Base-by-base conservation (phyloP, 1,284 basidiomycete species). In the Ganoderma boninense region DNA sequence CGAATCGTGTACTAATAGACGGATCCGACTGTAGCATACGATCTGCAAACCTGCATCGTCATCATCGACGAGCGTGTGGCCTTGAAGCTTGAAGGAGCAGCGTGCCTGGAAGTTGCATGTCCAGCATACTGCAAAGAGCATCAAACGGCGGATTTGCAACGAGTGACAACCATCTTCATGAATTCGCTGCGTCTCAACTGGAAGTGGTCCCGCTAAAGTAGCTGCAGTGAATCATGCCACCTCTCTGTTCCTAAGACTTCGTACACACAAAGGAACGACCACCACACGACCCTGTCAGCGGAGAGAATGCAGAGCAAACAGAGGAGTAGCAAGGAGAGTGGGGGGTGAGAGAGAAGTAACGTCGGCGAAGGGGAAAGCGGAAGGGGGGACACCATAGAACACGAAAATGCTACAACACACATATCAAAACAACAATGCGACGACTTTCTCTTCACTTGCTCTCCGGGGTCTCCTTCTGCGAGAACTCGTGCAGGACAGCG, bases 401-500 rank as follows among this genome's bases (percentile, higher is more conserved):
- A 64, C 60, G n/a, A 23, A 42, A 70, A 64, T 65, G 57, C 67
- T 71, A 67, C 68, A 71, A 72, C 72, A 74, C 72, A 74, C 68
- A 67, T 71, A 73, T 70, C 73, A 71, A 70, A 74, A 72, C 66
- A 70, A 76, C 69, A 76, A 66, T 66, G 73, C 74, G 69, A 71
- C 65, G 64, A 64, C 59, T 52, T 62, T 59, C 38, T 57, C 65
- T 70, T 56, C 74, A 77, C 77, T 80, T 77, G 73, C 66, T 69
- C 62, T 78, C 76, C 56, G 67, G 74, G 38, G 75, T 76, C 43
- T 89, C 87, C 69, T 90, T 68, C 82, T 87, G 85, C 76, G 90
- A 80, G 83, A 91, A 95, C 76, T 96, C 95, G 70, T 94, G 89
- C 62, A 96, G 86, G 62, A 96, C 95, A 67, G 83, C 80, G 70